Evolutionary conservation across 345 rosid genomes (phyloP).

Genomic region (Lumnitzera littorea): DNA sequence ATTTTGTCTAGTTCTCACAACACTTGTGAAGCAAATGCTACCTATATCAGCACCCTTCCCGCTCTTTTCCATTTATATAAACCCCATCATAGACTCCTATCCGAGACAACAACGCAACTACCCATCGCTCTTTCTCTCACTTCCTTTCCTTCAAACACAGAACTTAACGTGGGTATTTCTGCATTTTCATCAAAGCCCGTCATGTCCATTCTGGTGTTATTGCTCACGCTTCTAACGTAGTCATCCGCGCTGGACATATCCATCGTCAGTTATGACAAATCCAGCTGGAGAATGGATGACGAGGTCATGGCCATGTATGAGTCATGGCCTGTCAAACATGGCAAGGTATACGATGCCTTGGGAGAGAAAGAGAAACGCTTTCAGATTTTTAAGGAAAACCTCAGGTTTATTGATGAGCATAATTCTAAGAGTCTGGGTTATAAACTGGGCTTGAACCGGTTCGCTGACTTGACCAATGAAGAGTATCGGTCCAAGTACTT

Average conservation of each 20-base stretch:
- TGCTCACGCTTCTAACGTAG: conserved; percentile 31
- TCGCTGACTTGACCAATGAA: conserved; percentile 85
- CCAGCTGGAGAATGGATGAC: conserved; percentile 47
- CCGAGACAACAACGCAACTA: no score
- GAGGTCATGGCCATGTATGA: conserved; percentile 64
- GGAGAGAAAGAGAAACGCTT: conserved; percentile 72
- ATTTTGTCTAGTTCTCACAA: no score
- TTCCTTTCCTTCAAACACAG: not conserved
- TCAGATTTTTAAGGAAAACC: conserved; percentile 77
- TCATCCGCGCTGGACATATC: conserved; percentile 74
- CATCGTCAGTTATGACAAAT: conserved; percentile 51
- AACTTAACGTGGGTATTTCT: not conserved
- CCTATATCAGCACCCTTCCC: not conserved
- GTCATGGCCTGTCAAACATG: conserved; percentile 63
- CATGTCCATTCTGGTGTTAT: conserved; percentile 9
- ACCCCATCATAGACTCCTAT: not conserved
- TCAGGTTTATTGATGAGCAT: conserved; percentile 70
- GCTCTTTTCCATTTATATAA: not conserved
- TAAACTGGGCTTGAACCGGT: conserved; percentile 66
- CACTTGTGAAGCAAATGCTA: no score
- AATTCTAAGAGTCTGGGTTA: conserved; percentile 51
- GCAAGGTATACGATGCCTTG: conserved; percentile 52
- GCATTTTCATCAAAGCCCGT: not conserved
- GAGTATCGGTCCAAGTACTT: conserved; percentile 71
- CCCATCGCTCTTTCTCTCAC: not conserved